A percentile compares a stretch with the other conserved stretches of the same genome.
Evolutionary conservation across 202 grass and related monocot genomes (phyloP).

Genomic region (Bolboschoenoplectus hybrid): DNA sequence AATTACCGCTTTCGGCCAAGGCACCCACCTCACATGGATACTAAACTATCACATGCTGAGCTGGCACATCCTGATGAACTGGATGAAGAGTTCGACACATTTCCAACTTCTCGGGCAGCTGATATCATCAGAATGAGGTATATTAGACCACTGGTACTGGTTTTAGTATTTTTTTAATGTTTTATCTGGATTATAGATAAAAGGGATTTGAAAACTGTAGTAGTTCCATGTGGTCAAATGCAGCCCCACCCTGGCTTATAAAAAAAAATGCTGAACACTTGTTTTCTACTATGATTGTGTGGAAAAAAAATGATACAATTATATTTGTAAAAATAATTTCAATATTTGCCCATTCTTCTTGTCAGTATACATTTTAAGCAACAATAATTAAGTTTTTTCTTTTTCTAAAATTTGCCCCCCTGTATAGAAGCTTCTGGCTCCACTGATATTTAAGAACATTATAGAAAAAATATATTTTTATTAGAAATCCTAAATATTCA

Average conservation of each 20-base stretch:
- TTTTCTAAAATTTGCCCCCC: neutral
- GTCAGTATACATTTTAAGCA: neutral
- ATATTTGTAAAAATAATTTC: neutral
- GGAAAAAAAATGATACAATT: neutral
- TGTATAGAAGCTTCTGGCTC: neutral
- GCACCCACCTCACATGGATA: conserved; percentile 89
- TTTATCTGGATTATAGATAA: neutral
- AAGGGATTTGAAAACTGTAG: neutral
- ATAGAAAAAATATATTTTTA: neutral
- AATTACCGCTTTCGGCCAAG: conserved; percentile 78
- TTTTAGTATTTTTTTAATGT: conserved; percentile 8
- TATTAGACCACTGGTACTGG: neutral
- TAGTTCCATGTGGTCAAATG: neutral
- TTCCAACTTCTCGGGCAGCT: conserved; percentile 58
- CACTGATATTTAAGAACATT: neutral
- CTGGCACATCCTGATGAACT: conserved; percentile 74
- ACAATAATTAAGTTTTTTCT: neutral
- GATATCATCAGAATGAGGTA: conserved; percentile 78
- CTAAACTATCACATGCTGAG: conserved; percentile 82
- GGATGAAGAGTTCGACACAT: conserved; percentile 96
- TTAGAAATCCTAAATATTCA: neutral
- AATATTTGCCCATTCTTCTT: neutral
- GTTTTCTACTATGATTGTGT: neutral
- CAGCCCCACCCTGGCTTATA: neutral
- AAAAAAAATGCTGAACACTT: neutral